Evolutionary conservation across 2,329 filamentous ascomycete species (phyloP), one percentile per base, ranked within the genome.

Genomic region (Grosmannia clavigera): DNA sequence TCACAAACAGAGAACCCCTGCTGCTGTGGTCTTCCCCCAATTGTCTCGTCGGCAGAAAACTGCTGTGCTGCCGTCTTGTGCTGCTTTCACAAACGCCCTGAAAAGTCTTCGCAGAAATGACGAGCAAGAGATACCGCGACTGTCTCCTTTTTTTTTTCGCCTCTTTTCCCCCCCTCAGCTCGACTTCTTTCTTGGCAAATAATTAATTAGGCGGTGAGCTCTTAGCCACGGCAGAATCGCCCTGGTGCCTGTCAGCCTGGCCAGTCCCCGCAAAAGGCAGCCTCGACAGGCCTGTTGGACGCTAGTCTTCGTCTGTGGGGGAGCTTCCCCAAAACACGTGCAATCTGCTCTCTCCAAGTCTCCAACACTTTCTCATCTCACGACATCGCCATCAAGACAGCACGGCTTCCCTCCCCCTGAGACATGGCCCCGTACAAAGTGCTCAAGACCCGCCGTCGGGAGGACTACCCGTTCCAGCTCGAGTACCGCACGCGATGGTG

Each of bases 401-500:
- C 48, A 51, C 51, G 3, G 27, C 51, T 19, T 2, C 5, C 16
- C 7, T 27, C 22, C 38, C 38, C 31, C 7, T 40, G 43, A 14
- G 51, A 10, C 27, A 76, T 75, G 73, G 64, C 70, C 12, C 64
- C 66, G 22, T 65, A 67, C 53, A 68, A 68, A 12, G 63, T 71
- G 40, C 74, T 84, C 56, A 92, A 88, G 72, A 74, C 74, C 63
- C 82, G 87, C 55, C 80, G 74, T 55, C 81, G 89, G 63, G 75
- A 75, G 48, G 89, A 96, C 72, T 96, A 96, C 72, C 78, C 79
- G 55, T 95, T 86, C 70, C 76, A 85, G 51, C 79, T 92, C 33
- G 88, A 94, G 65, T 95, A 95, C 70, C 80, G 90, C 60, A 95
- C 91, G 62, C 76, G 92, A 83, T 96, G 92, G 91, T 91, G 67